Base-by-base conservation (phyloP, 352 stramenopile species). In the Plasmopara halstedii region DNA sequence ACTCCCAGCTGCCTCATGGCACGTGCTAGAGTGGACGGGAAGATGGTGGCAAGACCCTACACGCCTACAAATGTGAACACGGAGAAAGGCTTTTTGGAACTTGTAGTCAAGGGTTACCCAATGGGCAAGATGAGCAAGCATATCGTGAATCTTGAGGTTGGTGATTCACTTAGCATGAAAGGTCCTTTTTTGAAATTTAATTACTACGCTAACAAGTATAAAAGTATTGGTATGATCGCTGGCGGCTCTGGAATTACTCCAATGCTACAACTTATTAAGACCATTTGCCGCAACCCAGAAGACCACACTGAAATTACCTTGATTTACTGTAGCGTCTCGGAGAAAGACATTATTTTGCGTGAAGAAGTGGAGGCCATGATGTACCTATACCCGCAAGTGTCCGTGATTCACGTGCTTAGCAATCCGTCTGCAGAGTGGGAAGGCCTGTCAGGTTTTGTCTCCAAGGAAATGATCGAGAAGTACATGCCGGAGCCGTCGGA, bases 81-180 rank as follows among this genome's bases (percentile, higher is more conserved):
- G 19, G 77, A 93, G 61, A 82, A 73, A 39, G 88, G 85, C 22
- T 83, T 85, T 47, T 36, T 95, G 17, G 77, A 94, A 46, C 68
- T 96, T 27, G 75, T 96, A 29, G 81, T 97, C 57, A 97, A 97
- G 63, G 70, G 73, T 13, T 96, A 97, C 61, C 65, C 80, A 9
- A 70, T 75, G 26, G 88, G 87, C 3, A 60, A 79, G 32, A 55
- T 97, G 41, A 95, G 79, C 55, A 86, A 87, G 58, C 77, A 96
- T 67, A 81, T 97, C 9, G 68, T 85, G 41, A 46, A 70, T 26
- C 70, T 96, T 17, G 76, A 95, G 45, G 64, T 74, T 18, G 88
- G 88, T 6, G 88, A 96, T 56, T 50, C 58, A 38, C 66, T 97
- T 8, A 81, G 95, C 48, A 89, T 97, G 72, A 96, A 95, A 61